Evolutionary conservation across 2,329 filamentous ascomycete species (phyloP).

Genomic region (Diaporthe sp.): DNA sequence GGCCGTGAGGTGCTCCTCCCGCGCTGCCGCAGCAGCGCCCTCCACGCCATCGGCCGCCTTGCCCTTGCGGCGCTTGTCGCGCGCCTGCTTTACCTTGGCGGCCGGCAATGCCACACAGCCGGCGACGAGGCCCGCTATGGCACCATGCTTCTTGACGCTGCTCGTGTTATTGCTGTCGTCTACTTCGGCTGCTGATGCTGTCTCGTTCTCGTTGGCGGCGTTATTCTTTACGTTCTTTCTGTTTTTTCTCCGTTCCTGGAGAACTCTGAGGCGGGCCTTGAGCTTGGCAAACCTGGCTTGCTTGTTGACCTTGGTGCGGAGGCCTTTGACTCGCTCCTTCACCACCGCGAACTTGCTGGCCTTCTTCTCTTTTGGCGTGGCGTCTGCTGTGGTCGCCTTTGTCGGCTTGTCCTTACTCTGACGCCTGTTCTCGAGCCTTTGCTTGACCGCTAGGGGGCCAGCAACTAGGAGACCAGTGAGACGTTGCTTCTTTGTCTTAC

Average conservation of each 20-base stretch:
- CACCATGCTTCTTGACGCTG: slow-evolving; percentile 17
- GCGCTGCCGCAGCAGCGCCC: neutral
- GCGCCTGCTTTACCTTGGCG: slow-evolving; percentile 25
- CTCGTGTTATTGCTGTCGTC: neutral
- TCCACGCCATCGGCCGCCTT: slow-evolving; percentile 11
- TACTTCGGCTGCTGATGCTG: neutral
- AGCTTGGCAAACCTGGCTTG: slow-evolving; percentile 3
- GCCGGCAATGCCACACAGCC: slow-evolving; percentile 15
- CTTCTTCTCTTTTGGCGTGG: slow-evolving; percentile 19
- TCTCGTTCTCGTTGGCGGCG: neutral
- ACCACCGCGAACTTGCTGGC: neutral
- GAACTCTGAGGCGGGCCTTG: neutral
- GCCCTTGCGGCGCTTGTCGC: slow-evolving; percentile 26
- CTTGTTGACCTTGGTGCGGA: slow-evolving; percentile 29
- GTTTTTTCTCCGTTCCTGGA: slow-evolving; percentile 10
- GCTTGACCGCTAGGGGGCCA: neutral
- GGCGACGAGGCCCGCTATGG: slow-evolving; percentile 26
- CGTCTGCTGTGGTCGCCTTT: neutral
- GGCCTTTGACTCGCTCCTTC: slow-evolving; percentile 1
- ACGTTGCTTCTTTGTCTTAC: neutral
- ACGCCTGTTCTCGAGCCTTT: neutral
- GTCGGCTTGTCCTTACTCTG: neutral
- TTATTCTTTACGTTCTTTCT: slow-evolving; percentile 11
- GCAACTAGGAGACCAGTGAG: neutral
- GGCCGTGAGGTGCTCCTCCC: slow-evolving; percentile 4